Evolutionary conservation across 2,329 filamentous ascomycete genomes (phyloP).

Genomic region (Colletotrichum sp.): DNA sequence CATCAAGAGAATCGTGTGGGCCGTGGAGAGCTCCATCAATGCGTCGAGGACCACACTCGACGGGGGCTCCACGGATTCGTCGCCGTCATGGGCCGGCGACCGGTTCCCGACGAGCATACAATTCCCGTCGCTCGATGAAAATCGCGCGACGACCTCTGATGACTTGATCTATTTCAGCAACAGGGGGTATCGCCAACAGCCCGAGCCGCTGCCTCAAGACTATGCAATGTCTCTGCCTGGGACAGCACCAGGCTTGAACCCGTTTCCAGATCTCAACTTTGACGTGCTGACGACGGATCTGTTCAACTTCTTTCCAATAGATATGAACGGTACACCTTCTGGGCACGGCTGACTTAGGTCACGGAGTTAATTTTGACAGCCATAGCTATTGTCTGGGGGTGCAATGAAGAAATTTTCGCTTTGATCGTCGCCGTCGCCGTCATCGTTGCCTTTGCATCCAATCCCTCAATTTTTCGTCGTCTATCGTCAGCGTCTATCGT

Average conservation of each 20-base stretch:
- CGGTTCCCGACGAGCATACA: conserved; percentile 19
- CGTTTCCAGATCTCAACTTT: conserved; percentile 22
- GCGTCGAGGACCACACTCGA: conserved; percentile 11
- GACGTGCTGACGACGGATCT: conserved; percentile 33
- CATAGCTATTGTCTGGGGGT: background rate
- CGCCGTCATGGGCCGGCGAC: conserved; percentile 2
- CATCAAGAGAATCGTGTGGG: conserved; percentile 27
- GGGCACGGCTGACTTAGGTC: background rate
- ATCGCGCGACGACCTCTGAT: conserved; percentile 7
- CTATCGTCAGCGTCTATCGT: too few relatives aligned
- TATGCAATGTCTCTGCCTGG: conserved; percentile 6
- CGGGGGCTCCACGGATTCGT: background rate
- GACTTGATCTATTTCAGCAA: conserved; percentile 29
- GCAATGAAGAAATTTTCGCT: background rate
- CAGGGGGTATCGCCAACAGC: conserved; percentile 1
- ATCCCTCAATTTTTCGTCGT: too few relatives aligned
- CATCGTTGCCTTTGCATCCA: too few relatives aligned
- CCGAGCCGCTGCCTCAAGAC: background rate
- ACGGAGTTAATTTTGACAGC: background rate
- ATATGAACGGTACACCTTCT: background rate
- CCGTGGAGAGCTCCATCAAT: conserved; percentile 24
- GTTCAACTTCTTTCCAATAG: conserved; percentile 28
- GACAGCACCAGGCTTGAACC: background rate
- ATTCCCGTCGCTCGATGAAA: conserved; percentile 26
- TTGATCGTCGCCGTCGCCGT: too few relatives aligned